These are phyloP conservation scores for Nannizziopsis barbatae DNA, from an alignment of 2,329 filamentous ascomycete genomes.

Conservation along the genomic window DNA sequence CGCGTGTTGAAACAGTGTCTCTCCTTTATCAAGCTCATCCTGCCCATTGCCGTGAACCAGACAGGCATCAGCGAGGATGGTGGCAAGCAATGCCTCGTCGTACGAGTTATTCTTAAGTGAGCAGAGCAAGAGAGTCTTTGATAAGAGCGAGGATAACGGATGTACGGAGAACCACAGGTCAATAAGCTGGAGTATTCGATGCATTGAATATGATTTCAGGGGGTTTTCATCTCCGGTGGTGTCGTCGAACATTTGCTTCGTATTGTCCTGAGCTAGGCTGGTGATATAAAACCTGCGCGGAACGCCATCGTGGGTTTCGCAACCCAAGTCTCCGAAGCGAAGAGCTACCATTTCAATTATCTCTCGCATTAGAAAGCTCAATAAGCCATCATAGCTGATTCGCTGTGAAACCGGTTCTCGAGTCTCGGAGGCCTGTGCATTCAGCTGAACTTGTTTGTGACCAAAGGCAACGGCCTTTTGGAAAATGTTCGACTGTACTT, in stretches of 20 bases:
- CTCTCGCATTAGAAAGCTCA: conserved; percentile 11
- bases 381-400: conserved; percentile 11
- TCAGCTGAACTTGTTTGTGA: conserved; percentile 7
- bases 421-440: background rate
- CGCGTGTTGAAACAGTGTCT: conserved; percentile 8
- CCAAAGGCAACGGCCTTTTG: conserved; percentile 9
- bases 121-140: conserved; percentile 10
- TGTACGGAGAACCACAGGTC: conserved; percentile 12
- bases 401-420: background rate
- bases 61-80: conserved; percentile 10
- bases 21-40: conserved; percentile 7
- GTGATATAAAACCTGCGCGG: conserved; percentile 12
- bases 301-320: conserved; percentile 8
- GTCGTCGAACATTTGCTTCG: conserved; percentile 10
- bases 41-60: conserved; percentile 11
- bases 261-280: conserved; percentile 9
- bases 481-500: conserved; percentile 7
- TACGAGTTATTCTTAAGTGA: conserved; percentile 11
- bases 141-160: conserved; percentile 8
- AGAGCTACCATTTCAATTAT: conserved; percentile 12
- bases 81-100: conserved; percentile 11
- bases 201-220: conserved; percentile 11
- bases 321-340: conserved; percentile 10
- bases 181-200: conserved; percentile 12
- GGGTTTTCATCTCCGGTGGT: conserved; percentile 5